Percentiles rank a stretch among this genome's conserved stretches.
Conservation (phyloP, 2,329 filamentous ascomycete genomes). For the Cytospora piceicola region DNA sequence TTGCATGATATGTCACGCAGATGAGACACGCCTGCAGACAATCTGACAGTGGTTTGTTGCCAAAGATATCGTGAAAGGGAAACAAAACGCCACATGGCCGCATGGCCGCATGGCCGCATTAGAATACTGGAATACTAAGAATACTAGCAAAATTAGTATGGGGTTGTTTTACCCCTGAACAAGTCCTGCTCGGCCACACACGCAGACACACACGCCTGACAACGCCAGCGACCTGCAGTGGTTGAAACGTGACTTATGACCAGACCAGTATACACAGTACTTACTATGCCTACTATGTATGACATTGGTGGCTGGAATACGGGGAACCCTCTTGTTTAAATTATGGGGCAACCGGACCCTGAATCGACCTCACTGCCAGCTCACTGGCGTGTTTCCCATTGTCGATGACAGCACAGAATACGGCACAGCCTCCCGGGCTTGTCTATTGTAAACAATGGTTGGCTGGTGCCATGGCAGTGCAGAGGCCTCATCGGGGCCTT, state of each 20-base stretch:
- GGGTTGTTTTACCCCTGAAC: background rate
- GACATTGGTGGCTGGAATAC: background rate
- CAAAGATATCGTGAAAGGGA: background rate
- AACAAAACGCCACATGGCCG: background rate
- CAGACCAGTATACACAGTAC: no score
- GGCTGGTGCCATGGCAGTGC: conserved; percentile 13
- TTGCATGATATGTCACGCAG: background rate
- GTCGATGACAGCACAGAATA: conserved; percentile 45
- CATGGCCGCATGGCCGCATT: background rate
- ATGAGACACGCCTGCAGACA: background rate
- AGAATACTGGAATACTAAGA: background rate
- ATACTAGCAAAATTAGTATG: background rate
- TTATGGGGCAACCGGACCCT: background rate
- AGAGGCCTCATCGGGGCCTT: background rate
- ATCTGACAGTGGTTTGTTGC: background rate
- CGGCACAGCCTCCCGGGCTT: conserved; percentile 41
- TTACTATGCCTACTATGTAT: no score
- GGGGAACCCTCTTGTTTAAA: background rate
- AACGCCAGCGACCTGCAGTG: background rate
- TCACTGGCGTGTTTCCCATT: background rate
- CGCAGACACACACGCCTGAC: background rate
- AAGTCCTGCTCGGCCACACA: no score
- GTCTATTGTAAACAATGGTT: background rate
- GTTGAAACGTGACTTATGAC: background rate
- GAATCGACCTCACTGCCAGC: background rate